phyloP scores from a whole-genome alignment of 192 early-diverging fungal species.

The Dissophora ornata region DNA sequence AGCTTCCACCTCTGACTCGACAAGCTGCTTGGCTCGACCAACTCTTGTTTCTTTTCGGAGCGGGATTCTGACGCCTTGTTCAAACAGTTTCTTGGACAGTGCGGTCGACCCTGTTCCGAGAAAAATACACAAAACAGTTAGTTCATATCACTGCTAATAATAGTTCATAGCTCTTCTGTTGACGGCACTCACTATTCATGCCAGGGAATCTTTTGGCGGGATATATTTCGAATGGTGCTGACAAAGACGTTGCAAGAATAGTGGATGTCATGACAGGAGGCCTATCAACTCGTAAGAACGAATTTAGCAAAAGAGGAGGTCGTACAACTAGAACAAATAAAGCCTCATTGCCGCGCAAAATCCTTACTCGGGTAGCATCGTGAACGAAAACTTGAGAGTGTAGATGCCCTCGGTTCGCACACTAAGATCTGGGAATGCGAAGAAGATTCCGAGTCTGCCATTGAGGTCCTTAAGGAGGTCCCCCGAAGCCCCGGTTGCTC shows the following conservation, averaged over 20 bases:
- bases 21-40: constrained; percentile 9
- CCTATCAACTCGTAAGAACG: background rate
- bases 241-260: constrained; percentile 55
- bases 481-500: constrained; percentile 70
- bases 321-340: background rate
- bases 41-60: constrained; percentile 58
- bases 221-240: constrained; percentile 74
- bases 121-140: background rate
- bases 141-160: background rate
- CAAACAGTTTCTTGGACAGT: constrained; percentile 67
- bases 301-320: background rate
- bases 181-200: constrained; percentile 69
- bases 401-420: constrained; percentile 80
- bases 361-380: constrained; percentile 38
- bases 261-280: constrained; percentile 21
- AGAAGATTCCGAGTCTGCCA: constrained; percentile 74
- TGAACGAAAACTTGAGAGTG: constrained; percentile 72
- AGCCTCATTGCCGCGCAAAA: too few species aligned
- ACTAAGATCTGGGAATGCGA: constrained; percentile 82
- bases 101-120: constrained; percentile 53
- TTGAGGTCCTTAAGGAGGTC: constrained; percentile 71
- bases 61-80: constrained; percentile 70
- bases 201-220: constrained; percentile 82
- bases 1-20: constrained; percentile 13
- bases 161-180: too few species aligned